Percentiles rank a stretch among this genome's conserved stretches.
Conservation (phyloP, 129 eudicot genomes). For the Deinandra increscens region DNA sequence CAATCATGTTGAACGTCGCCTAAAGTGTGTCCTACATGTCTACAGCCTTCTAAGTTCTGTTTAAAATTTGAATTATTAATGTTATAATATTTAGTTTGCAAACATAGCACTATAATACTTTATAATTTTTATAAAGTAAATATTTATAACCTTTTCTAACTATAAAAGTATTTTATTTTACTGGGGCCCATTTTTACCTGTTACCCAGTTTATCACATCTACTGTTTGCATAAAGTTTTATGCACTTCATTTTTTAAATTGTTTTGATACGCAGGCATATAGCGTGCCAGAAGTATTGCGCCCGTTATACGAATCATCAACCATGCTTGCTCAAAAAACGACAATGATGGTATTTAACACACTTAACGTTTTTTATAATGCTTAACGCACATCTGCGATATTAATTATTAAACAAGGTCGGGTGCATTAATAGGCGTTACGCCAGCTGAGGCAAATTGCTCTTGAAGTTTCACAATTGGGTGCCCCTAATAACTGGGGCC, state of each 20-base stretch:
- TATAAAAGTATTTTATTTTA: background rate
- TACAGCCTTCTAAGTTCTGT: background rate
- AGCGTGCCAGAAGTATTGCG: constrained; percentile 57
- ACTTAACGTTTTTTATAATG: background rate
- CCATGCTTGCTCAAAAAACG: constrained; percentile 50
- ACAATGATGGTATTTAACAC: constrained; percentile 34
- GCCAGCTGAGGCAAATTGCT: constrained; percentile 50
- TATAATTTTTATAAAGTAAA: background rate
- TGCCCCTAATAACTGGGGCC: constrained; percentile 41
- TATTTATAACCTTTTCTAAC: too few species aligned
- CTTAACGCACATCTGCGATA: background rate
- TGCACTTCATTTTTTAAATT: background rate
- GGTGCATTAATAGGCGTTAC: constrained; percentile 39
- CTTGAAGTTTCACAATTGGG: constrained; percentile 46
- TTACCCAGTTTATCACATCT: background rate
- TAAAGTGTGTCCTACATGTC: background rate
- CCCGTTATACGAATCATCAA: constrained; percentile 51
- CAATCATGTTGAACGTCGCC: background rate
- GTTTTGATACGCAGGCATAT: constrained; percentile 27
- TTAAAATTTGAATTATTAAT: background rate
- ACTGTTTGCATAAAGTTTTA: background rate
- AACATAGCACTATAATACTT: background rate
- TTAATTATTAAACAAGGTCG: background rate
- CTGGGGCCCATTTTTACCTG: background rate
- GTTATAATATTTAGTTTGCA: background rate